Base-by-base conservation (phyloP, 768 basidiomycete species). In the Lactarius pseudohatsudake region DNA sequence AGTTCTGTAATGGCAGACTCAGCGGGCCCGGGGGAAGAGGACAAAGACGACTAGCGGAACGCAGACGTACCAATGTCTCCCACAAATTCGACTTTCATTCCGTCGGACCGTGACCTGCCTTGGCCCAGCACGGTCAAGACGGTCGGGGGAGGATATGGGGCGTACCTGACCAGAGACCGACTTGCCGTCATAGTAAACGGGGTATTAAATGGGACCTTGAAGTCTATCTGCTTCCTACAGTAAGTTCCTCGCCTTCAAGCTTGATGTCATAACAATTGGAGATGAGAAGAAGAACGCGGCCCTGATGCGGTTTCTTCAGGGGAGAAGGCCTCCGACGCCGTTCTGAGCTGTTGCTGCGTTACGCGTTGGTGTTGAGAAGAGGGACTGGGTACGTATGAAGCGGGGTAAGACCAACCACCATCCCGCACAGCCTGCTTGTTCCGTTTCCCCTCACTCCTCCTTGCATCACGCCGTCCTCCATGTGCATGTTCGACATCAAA, bases 81-180 rank as follows among this genome's bases (percentile, higher is more conserved):
- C 32, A 95, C 90, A 73, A 99, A 96, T 78, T 98, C 96, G 54
- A 99, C 92, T 77, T 98, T 95, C 76, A 99, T 95, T 3, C 96
- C 96, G 40, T 98, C 94, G 87, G 69, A 98, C 88, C 16, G 87
- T 83, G 5, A 93, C 89, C 94, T 96, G 54, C 45, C 1, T 13
- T 50, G 1, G 43, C 11, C n/a, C 8, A 50, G 18, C 4, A 20
- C 40, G 15, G 56, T n/a, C 26, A n/a, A 34, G 41, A 13, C 26
- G 16, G 58, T 20, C 15, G 9, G 7, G 47, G 20, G 4, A 58
- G 1, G 28, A 11, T 34, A n/a, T 30, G 0, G 30, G 18, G 76
- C 77, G 75, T 72, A 95, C 95, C 86, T 92, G 89, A 3, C 97
- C 96, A 18, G 81, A 75, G 40, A 98, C 83, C n/a, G 89, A 87